Evolutionary conservation across 352 stramenopile genomes (phyloP).

Genomic region (Labyrinthula sp.): DNA sequence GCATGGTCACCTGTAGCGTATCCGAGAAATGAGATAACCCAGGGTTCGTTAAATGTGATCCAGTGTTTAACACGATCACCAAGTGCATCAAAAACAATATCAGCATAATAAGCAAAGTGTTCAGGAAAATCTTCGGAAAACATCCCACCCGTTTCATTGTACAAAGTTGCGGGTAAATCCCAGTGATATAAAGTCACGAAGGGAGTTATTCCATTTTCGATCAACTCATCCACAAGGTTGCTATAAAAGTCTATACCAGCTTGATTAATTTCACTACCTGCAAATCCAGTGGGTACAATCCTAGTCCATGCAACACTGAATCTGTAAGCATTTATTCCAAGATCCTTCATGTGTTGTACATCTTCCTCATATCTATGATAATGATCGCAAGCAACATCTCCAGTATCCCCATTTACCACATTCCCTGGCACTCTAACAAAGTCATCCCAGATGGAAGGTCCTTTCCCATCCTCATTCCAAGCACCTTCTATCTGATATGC

Average conservation of each 20-base stretch:
- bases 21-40: conserved; percentile 53
- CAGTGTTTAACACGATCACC: conserved; percentile 67
- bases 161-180: conserved; percentile 64
- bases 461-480: conserved; percentile 51
- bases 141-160: conserved; percentile 55
- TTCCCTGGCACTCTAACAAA: conserved; percentile 51
- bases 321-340: conserved; percentile 63
- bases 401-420: conserved; percentile 46
- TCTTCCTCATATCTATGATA: conserved; percentile 63
- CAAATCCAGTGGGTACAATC: conserved; percentile 59
- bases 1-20: conserved; percentile 62
- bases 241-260: conserved; percentile 73
- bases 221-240: conserved; percentile 56
- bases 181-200: conserved; percentile 81
- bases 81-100: conserved; percentile 65
- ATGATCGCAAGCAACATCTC: conserved; percentile 73
- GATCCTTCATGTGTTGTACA: conserved; percentile 65
- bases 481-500: conserved; percentile 75
- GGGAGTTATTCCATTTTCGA: conserved; percentile 52
- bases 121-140: conserved; percentile 41
- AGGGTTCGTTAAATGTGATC: conserved; percentile 82
- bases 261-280: conserved; percentile 46
- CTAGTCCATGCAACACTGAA: conserved; percentile 73
- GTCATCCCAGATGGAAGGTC: conserved; percentile 70
- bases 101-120: conserved; percentile 59